These are phyloP conservation scores for Pythium myriotylum DNA, from an alignment of 352 stramenopile species.

Conservation along the genomic window DNA sequence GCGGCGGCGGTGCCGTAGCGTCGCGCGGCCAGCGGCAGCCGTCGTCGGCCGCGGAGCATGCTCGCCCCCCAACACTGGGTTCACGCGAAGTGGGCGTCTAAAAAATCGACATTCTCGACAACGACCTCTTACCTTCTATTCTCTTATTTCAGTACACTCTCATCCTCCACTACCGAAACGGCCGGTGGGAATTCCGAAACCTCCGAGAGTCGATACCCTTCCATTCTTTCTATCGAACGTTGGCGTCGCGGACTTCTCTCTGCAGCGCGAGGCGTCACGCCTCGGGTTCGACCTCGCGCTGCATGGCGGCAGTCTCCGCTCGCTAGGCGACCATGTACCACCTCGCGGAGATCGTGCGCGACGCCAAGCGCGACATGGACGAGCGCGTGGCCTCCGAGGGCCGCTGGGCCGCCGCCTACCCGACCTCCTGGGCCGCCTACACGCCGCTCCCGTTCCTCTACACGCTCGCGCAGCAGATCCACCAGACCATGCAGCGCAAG, in stretches of 20 bases:
- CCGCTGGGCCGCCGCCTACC: slow-evolving; percentile 2
- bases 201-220: too few species aligned
- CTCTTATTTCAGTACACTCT: not conserved
- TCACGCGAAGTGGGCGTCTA: slow-evolving; percentile 21
- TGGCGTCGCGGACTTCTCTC: not conserved
- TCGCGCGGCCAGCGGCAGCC: not conserved
- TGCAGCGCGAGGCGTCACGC: not conserved
- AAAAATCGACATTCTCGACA: slow-evolving; percentile 20
- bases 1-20: slow-evolving; percentile 6
- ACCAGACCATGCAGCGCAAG: slow-evolving; percentile 72
- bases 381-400: slow-evolving; percentile 52
- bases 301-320: too few species aligned
- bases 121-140: not conserved
- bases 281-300: not conserved
- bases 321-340: slow-evolving; percentile 62
- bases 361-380: slow-evolving; percentile 79
- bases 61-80: too few species aligned
- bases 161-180: too few species aligned
- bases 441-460: slow-evolving; percentile 82
- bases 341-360: slow-evolving; percentile 81
- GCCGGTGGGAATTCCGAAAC: too few species aligned
- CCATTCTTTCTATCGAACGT: not conserved
- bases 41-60: slow-evolving; percentile 1
- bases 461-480: slow-evolving; percentile 64
- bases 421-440: slow-evolving; percentile 59